A percentile compares a stretch with the other conserved stretches of the same genome.
phyloP scores from a whole-genome alignment of 768 basidiomycete species.

The Mycena alexandri region DNA sequence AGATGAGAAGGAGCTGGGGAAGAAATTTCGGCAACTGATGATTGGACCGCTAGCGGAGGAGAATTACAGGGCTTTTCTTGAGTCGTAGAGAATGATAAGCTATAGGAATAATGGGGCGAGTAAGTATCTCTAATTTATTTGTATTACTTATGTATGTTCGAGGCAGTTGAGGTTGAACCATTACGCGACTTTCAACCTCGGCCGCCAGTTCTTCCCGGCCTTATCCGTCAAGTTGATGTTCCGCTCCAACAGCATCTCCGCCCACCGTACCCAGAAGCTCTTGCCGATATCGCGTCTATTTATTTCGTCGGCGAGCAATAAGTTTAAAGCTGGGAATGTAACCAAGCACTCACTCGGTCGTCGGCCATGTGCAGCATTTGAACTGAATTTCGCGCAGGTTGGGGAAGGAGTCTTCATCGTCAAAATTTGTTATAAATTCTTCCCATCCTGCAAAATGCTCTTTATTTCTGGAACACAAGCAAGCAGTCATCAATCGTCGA shows the following conservation, averaged over 20 bases:
- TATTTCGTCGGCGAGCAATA: background rate
- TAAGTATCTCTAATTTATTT: no score
- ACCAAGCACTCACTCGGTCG: conserved; percentile 16
- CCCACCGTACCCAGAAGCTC: conserved; percentile 28
- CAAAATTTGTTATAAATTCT: conserved; percentile 1
- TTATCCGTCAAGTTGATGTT: conserved; percentile 20
- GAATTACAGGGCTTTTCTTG: background rate
- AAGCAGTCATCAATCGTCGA: background rate
- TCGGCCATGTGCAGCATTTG: conserved; percentile 23
- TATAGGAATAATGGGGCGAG: no score
- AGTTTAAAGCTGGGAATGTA: no score
- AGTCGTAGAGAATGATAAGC: background rate
- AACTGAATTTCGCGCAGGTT: conserved; percentile 22
- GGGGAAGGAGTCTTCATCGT: conserved; percentile 9
- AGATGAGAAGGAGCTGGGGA: background rate
- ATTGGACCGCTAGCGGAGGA: conserved; percentile 1
- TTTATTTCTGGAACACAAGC: background rate
- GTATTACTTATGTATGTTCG: no score
- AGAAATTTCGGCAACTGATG: background rate
- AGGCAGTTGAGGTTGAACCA: no score
- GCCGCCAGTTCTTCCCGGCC: conserved; percentile 28
- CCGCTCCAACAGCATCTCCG: conserved; percentile 15
- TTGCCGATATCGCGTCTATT: conserved; percentile 25
- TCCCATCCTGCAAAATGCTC: background rate
- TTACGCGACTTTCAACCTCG: conserved; percentile 16